Base-by-base conservation (phyloP, 2,329 filamentous ascomycete genomes). In the Aspergillus ochraceus region DNA sequence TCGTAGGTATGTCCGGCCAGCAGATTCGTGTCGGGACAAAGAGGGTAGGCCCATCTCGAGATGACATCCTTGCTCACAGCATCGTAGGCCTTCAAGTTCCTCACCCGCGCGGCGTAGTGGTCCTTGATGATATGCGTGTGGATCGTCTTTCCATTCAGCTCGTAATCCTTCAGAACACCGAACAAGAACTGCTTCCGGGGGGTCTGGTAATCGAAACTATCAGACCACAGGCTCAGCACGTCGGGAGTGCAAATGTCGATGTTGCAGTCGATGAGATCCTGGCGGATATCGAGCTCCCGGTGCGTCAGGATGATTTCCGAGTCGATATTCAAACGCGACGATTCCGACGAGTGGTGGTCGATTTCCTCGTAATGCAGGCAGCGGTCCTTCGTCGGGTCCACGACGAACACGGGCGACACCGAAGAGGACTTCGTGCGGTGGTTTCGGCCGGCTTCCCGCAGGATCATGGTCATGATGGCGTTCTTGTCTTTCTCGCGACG, bases 181-280 rank as follows among this genome's bases (percentile, higher is more conserved):
- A 93, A 91, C 39, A 99, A 78, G 69, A 97, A 97, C 70, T 96
- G 92, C 69, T 89, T 89, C 57, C 93, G 86, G 1, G 94, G 92
- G 8, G 92, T 84, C 74, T 97, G 92, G 75, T 97, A 98, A 75
- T 99, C 94, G 70, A 98, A 99, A 72, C 93, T 97, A 77, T 99
- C 95, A 9, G 92, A 95, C 91, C 95, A 99, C 59, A 98, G 80
- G 8, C 93, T 93, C 49, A 98, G 84, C 9, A 97, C 93, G 71
- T 98, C 95, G 0, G 94, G 93, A 1, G 95, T 98, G 77, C 94
- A 98, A 64, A 99, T 98, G 73, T 99, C 95, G 70, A 99, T 95
- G 55, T 91, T 90, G 68, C 92, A 93, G 75, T 99, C 95, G 62
- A 98, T 90, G 60, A 99, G 80, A 76, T 99, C 94, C 64, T 90